Conservation (phyloP, 192 early-diverging fungal species). For the Coemansia sp. region DNA sequence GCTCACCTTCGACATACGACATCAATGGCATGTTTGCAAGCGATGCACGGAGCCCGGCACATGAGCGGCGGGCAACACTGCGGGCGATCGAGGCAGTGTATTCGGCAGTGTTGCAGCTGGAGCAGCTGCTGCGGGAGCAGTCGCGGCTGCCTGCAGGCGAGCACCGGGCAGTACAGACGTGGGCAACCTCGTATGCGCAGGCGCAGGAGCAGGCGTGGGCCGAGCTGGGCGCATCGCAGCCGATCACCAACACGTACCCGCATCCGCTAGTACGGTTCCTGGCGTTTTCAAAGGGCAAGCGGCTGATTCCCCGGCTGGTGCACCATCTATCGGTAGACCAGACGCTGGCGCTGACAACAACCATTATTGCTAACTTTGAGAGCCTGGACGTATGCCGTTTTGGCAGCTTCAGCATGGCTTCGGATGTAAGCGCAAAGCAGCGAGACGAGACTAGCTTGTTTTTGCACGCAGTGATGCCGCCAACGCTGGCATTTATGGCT, state of each 20-base stretch:
- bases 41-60: slow-evolving; percentile 55
- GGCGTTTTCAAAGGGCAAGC: slow-evolving; percentile 84
- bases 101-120: slow-evolving; percentile 71
- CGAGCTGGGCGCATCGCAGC: slow-evolving; percentile 44
- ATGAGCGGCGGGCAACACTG: slow-evolving; percentile 58
- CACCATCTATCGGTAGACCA: slow-evolving; percentile 77
- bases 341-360: slow-evolving; percentile 70
- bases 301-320: slow-evolving; percentile 79
- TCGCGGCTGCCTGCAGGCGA: slow-evolving; percentile 40
- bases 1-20: slow-evolving; percentile 26
- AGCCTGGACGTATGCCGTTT: slow-evolving; percentile 65
- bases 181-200: slow-evolving; percentile 30
- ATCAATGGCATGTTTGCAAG: slow-evolving; percentile 27
- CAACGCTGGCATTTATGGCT: slow-evolving; percentile 72
- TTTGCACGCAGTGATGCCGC: slow-evolving; percentile 84
- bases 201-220: slow-evolving; percentile 38
- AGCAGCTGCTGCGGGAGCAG: slow-evolving; percentile 76
- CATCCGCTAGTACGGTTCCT: slow-evolving; percentile 89
- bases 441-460: slow-evolving; percentile 81
- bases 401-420: slow-evolving; percentile 30
- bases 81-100: slow-evolving; percentile 80
- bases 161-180: slow-evolving; percentile 29
- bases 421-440: slow-evolving; percentile 20
- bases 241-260: slow-evolving; percentile 56
- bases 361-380: slow-evolving; percentile 73